These are phyloP conservation scores for Tephrocybe sp. DNA, from an alignment of 768 basidiomycete genomes.

Conservation along the genomic window DNA sequence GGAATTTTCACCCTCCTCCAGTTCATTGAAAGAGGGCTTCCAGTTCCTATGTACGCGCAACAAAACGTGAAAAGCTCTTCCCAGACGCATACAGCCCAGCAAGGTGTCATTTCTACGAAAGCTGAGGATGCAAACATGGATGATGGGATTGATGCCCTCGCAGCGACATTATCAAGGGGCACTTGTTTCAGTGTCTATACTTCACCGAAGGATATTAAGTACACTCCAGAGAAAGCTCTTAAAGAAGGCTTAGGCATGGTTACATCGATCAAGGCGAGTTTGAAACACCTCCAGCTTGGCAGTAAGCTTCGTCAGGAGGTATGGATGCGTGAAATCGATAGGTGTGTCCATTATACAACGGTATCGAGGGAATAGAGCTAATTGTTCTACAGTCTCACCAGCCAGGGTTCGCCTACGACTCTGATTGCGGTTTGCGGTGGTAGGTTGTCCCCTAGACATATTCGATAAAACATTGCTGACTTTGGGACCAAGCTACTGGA, in stretches of 20 bases:
- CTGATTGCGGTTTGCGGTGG: conserved; percentile 69
- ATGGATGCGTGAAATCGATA: conserved; percentile 54
- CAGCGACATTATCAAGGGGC: conserved; percentile 10
- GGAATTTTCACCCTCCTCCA: conserved; percentile 3
- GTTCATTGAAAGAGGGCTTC: conserved; percentile 26
- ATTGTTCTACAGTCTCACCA: conserved; percentile 40
- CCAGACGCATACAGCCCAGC: background rate
- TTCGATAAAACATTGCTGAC: too few species aligned
- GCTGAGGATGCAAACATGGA: conserved; percentile 13
- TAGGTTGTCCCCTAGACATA: conserved; percentile 20
- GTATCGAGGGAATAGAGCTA: background rate
- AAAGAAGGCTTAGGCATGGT: conserved; percentile 55
- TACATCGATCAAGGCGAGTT: conserved; percentile 39
- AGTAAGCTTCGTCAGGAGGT: conserved; percentile 59
- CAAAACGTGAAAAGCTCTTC: conserved; percentile 1
- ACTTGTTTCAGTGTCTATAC: conserved; percentile 35
- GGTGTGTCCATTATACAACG: conserved; percentile 32
- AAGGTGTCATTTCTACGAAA: background rate
- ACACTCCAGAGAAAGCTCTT: conserved; percentile 49
- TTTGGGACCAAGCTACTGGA: conserved; percentile 44
- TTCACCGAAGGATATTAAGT: conserved; percentile 42
- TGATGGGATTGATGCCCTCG: conserved; percentile 10
- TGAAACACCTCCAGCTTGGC: conserved; percentile 48
- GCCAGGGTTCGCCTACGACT: conserved; percentile 52
- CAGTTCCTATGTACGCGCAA: conserved; percentile 22